A percentile compares a stretch with the other conserved stretches of the same genome.
phyloP scores from a whole-genome alignment of 2,329 filamentous ascomycete species.

The Chaetomiaceae sp. region DNA sequence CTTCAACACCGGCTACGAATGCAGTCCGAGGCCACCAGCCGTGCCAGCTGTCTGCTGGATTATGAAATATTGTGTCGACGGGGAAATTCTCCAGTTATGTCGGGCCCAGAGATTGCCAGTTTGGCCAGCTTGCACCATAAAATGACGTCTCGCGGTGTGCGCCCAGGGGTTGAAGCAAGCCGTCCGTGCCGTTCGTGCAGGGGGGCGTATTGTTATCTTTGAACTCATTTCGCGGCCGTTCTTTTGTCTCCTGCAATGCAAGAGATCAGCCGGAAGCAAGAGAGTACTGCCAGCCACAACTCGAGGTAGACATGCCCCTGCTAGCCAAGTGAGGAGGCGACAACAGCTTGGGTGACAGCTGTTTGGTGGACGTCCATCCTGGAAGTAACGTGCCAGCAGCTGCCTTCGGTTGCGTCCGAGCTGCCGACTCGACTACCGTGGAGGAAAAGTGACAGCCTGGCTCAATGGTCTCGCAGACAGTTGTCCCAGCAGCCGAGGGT shows the following conservation, averaged over 20 bases:
- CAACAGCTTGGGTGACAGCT: neutral
- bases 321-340: too few species aligned
- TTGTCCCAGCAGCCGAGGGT: neutral
- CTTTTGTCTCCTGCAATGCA: too few species aligned
- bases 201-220: too few species aligned
- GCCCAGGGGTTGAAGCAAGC: too few species aligned
- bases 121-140: neutral
- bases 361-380: neutral
- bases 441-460: neutral
- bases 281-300: too few species aligned
- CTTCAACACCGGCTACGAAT: neutral
- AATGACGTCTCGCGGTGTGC: too few species aligned
- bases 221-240: too few species aligned
- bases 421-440: neutral
- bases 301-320: too few species aligned
- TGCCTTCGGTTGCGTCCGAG: neutral
- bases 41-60: neutral
- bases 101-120: neutral
- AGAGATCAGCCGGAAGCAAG: too few species aligned
- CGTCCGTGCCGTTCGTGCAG: too few species aligned
- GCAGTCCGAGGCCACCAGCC: neutral
- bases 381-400: neutral
- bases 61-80: neutral
- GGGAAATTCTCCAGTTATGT: neutral
- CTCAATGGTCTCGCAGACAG: conserved; percentile 3